Evolutionary conservation across 169 alveolate genomes (phyloP), one percentile per base, ranked within the genome.

Genomic region (Plasmodium gaboni): DNA sequence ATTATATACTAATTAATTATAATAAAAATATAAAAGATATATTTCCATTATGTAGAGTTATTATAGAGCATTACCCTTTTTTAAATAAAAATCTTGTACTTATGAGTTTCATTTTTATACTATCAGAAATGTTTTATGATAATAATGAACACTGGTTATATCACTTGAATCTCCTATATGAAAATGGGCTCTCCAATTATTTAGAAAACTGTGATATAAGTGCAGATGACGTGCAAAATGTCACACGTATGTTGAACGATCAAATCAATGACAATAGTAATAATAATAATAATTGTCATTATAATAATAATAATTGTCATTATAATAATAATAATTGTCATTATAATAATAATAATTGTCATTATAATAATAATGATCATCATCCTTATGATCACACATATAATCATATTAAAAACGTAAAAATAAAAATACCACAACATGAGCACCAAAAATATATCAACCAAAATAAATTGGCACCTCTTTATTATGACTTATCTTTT

Each of bases 31-130:
- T 17, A 1, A 4, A 46, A 17, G 89, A 76, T 15, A 17, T 65
- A 50, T 28, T 57, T 22, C 6, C 64, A 15, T 7, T 76, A 28
- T 76, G 89, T 48, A 76, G 15, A 76, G 38, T 64, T 8, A 48
- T 76, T 64, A 50, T 44, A 12, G 67, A 64, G 15, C 53, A 64
- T 76, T 76, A 57, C 22, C 9, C 7, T 7, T 9, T 76, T 13
- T 57, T 76, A 17, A 68, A 65, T 68, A 76, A 53, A 70, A 76
- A 76, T 59, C 28, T 76, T 19, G 61, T 65, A 28, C 70, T 76
- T 15, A 76, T 64, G 71, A 68, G 71, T 28, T 65, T 64, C 55
- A n/a, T 76, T 28, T 65, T 76, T 57, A 19, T 76, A 1, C 15
- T 76, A 7, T 76, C 89, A 51, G 60, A 65, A 28, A 38, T 76